Conservation (phyloP, 176 grass and related monocot species). For the Hordeum vulgare region DNA sequence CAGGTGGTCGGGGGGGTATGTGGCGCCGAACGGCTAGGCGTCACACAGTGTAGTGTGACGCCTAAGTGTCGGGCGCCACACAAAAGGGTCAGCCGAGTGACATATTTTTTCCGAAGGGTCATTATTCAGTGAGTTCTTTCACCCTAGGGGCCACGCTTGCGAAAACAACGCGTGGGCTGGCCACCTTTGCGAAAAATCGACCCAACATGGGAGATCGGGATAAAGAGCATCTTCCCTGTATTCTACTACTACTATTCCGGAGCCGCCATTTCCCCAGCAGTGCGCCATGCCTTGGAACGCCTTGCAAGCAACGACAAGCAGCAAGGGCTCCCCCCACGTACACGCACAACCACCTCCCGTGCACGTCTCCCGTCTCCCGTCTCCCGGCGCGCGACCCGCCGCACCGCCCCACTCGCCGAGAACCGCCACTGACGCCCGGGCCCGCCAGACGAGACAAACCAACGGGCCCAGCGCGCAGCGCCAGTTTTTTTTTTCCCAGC, state of each 20-base stretch:
- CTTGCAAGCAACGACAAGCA: slow-evolving; percentile 5
- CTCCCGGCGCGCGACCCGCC: background rate
- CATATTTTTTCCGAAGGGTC: too few species aligned
- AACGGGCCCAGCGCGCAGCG: background rate
- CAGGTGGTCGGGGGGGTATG: too few species aligned
- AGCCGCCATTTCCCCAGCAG: background rate
- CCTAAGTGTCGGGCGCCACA: too few species aligned
- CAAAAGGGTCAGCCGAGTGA: too few species aligned
- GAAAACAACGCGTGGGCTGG: too few species aligned
- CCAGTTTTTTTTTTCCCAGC: background rate
- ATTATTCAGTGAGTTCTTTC: too few species aligned
- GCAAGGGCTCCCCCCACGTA: background rate
- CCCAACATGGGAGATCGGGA: background rate
- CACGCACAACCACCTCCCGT: background rate
- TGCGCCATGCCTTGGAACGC: background rate
- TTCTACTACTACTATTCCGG: background rate
- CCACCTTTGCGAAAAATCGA: background rate
- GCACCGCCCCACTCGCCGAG: background rate
- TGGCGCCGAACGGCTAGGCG: too few species aligned
- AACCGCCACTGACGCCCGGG: background rate
- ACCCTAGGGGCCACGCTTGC: too few species aligned
- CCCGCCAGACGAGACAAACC: background rate
- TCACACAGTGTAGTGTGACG: too few species aligned
- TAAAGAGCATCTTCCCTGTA: background rate
- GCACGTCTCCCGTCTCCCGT: background rate